Evolutionary conservation across 371 early-diverging fungal genomes (phyloP).

Genomic region (Lichtheimia ramosa): DNA sequence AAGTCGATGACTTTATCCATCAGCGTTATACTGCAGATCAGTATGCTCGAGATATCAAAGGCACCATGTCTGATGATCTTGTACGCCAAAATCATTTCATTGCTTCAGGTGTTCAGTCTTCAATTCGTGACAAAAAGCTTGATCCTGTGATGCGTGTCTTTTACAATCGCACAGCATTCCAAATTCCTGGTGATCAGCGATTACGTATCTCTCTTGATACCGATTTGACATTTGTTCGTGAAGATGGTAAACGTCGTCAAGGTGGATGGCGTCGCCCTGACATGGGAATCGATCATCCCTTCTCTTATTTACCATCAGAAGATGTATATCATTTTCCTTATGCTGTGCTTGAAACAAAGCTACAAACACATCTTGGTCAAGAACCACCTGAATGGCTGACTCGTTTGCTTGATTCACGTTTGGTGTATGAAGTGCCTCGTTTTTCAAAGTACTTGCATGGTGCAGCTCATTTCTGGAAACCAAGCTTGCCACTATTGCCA

Average conservation of each 20-base stretch:
- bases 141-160: slow-evolving; percentile 92
- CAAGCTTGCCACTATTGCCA: slow-evolving; percentile 85
- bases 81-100: slow-evolving; percentile 73
- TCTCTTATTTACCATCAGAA: slow-evolving; percentile 77
- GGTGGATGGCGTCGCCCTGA: slow-evolving; percentile 92
- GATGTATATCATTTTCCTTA: slow-evolving; percentile 46
- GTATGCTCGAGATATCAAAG: slow-evolving; percentile 75
- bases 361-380: slow-evolving; percentile 87
- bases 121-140: slow-evolving; percentile 76
- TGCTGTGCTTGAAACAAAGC: slow-evolving; percentile 73
- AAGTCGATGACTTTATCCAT: slow-evolving; percentile 82
- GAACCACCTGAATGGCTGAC: slow-evolving; percentile 95
- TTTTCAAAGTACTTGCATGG: slow-evolving; percentile 99
- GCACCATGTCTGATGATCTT: slow-evolving; percentile 68
- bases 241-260: slow-evolving; percentile 80
- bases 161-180: slow-evolving; percentile 99
- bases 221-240: slow-evolving; percentile 95
- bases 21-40: slow-evolving; percentile 83
- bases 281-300: slow-evolving; percentile 87
- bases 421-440: slow-evolving; percentile 97
- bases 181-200: slow-evolving; percentile 95
- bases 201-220: slow-evolving; percentile 98
- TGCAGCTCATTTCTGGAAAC: slow-evolving; percentile 84
- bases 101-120: slow-evolving; percentile 79
- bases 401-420: slow-evolving; percentile 81